Base-by-base conservation (phyloP, 768 basidiomycete genomes). In the Mycena belliarum region DNA sequence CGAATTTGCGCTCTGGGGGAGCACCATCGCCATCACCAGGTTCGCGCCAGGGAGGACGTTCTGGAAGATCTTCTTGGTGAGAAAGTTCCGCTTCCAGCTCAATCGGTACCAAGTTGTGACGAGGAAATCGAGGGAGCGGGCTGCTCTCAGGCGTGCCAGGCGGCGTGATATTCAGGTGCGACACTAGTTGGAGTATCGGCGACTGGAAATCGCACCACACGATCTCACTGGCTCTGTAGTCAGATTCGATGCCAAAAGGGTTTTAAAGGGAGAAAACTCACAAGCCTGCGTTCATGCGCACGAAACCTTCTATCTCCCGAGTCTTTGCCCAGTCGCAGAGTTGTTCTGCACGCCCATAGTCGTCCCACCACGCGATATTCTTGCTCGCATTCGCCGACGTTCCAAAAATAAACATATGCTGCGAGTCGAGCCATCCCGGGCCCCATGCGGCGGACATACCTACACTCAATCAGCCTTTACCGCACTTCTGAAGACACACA, bases 261-360 rank as follows among this genome's bases (percentile, higher is more conserved):
- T 4, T 14, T 29, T 41, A 29, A 44, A 16, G 20, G 18, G 16
- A 25, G 50, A 38, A 21, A 9, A 62, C 65, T 28, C 43, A 63
- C 65, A 70, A 69, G 29, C 68, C 69, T 5, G 69, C 61, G 53
- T 70, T 69, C 65, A 65, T 65, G 21, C 68, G 65, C 18, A 70
- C 65, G 41, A 69, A 65, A 3, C 66, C 69, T 18, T 70, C 69
- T 35, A 70, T 48, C 9, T 52, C 55, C 24, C 58, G 50, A 12
- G 49, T 38, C 37, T 50, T 42, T 3, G 48, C 64, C 67, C 67
- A 68, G 14, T 61, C 41, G 40, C 68, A 68, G 10, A 67, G 54
- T 40, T 59, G 53, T 12, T 41, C 49, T 5, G 65, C 66, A 11
- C 66, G 65, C 14, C 52, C 60, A 37, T 67, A 68, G n/a, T 69